A percentile compares a stretch with the other conserved stretches of the same genome.
Conservation (phyloP, 1,139 yeast species). For the Casaregolazyma suthepensis region DNA sequence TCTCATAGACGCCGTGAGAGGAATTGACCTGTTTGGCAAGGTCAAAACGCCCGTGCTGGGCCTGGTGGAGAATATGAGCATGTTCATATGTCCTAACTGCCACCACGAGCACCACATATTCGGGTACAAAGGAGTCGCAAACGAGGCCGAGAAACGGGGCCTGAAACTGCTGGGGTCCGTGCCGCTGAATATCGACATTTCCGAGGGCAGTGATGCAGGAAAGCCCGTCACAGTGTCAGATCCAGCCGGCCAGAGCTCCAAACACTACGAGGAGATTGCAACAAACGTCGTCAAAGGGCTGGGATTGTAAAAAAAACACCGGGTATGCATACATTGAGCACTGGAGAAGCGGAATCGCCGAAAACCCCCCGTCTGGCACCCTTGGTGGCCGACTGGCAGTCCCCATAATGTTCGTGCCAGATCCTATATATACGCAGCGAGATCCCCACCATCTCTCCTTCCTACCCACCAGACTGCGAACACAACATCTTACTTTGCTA, state of each 20-base stretch:
- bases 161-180: constrained; percentile 57
- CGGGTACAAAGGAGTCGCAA: constrained; percentile 59
- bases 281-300: constrained; percentile 12
- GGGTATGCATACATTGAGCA: not conserved
- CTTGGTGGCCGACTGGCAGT: not conserved
- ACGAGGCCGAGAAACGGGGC: constrained; percentile 49
- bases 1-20: constrained; percentile 71
- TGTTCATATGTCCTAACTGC: constrained; percentile 70
- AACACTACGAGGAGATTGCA: constrained; percentile 28
- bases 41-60: constrained; percentile 73
- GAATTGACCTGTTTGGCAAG: constrained; percentile 70
- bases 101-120: constrained; percentile 68
- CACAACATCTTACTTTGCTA: not conserved
- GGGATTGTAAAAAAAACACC: not conserved
- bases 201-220: constrained; percentile 57
- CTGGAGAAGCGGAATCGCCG: not conserved
- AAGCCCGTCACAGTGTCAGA: constrained; percentile 53
- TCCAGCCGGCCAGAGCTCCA: constrained; percentile 31
- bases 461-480: too few relatives aligned
- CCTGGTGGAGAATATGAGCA: constrained; percentile 79
- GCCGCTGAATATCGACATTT: constrained; percentile 61
- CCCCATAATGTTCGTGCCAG: not conserved
- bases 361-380: not conserved
- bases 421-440: not conserved
- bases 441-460: not conserved